Evolutionary conservation across 2,329 filamentous ascomycete species (phyloP), one percentile per base, ranked within the genome.

Genomic region (Microdochium trichocladiopsis): DNA sequence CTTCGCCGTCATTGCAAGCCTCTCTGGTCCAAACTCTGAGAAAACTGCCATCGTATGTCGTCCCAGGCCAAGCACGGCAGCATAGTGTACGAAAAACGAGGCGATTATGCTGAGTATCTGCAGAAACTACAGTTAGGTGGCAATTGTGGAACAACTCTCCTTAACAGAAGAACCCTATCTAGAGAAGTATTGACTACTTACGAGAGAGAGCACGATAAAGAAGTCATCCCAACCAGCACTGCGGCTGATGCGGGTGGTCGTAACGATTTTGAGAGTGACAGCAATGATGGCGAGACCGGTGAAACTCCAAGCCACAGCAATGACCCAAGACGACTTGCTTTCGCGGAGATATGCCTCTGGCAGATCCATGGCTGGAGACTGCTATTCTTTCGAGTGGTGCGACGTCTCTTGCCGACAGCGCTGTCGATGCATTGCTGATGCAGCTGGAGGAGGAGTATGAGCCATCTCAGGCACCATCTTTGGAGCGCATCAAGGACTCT

Each of bases 121-220:
- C 36, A 48, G 14, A n/a, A 14, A 33, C 8, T 5, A 18, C 48
- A 12, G 43, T 8, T 52, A 12, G 18, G 22, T 45, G 18, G 23
- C n/a, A n/a, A n/a, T n/a, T n/a, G n/a, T n/a, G n/a, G n/a, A n/a
- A n/a, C n/a, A n/a, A n/a, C n/a, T n/a, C n/a, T n/a, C n/a, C n/a
- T n/a, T n/a, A n/a, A n/a, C n/a, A n/a, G n/a, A n/a, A n/a, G n/a
- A n/a, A 25, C 28, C 36, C 9, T 10, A 28, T 24, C 28, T 2
- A 18, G 33, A 28, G n/a, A 43, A 23, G 25, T 16, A 16, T n/a
- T 5, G 8, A 14, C 8, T 33, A 37, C 49, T 43, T 51, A 65
- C 62, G 56, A 63, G 23, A 1, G 62, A 62, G 18, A 62, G 55
- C 37, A 63, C 61, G 23, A 65, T 65, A 28, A 65, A 62, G 45